Percentiles rank a stretch among this genome's conserved stretches.
Evolutionary conservation across 106 monocot species (phyloP).

Genomic region (Dioscorea alata): DNA sequence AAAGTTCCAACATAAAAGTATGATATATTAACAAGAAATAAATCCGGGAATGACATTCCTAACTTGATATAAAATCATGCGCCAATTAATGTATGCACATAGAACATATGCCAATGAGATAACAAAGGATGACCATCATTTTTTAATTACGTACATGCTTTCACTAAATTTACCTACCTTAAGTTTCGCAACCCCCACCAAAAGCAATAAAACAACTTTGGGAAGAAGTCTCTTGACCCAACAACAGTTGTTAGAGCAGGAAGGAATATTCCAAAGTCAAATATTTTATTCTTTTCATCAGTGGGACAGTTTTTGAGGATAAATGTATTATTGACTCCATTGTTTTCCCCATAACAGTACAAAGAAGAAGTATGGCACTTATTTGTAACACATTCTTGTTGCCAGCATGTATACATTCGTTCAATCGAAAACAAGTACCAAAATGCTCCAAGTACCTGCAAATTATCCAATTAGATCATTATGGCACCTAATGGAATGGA

Average conservation of each 20-base stretch:
- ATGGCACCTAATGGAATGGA: too few relatives aligned
- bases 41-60: too few relatives aligned
- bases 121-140: too few relatives aligned
- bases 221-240: conserved; percentile 34
- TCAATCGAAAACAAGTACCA: conserved; percentile 91
- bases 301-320: conserved; percentile 39
- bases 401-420: conserved; percentile 71
- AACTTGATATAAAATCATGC: too few relatives aligned
- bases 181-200: conserved; percentile 96
- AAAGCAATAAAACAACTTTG: conserved; percentile 85
- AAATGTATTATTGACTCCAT: conserved; percentile 8
- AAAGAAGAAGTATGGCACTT: conserved; percentile 28
- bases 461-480: background rate
- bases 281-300: conserved; percentile 6
- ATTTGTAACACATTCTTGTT: conserved; percentile 24
- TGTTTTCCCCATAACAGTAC: conserved; percentile 29
- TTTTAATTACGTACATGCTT: too few relatives aligned
- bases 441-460: conserved; percentile 75
- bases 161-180: conserved; percentile 25
- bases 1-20: too few relatives aligned
- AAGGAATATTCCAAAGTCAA: conserved; percentile 72
- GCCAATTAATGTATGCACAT: too few relatives aligned
- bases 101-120: too few relatives aligned
- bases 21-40: too few relatives aligned
- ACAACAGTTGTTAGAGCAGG: conserved; percentile 57